phyloP scores from a whole-genome alignment of 2,329 filamentous ascomycete species.

The Orbilia brochopaga region DNA sequence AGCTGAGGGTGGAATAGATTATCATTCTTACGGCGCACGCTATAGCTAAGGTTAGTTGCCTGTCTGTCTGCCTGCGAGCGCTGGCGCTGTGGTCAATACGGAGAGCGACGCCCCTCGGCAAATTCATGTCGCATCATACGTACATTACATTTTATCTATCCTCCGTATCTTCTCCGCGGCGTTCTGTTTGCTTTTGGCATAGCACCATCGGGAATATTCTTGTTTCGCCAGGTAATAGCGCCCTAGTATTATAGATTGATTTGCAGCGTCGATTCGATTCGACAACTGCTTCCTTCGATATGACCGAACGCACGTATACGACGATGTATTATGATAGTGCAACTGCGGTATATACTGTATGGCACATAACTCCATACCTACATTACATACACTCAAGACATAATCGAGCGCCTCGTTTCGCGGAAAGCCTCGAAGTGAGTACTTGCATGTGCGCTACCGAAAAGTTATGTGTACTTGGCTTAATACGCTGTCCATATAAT shows the following conservation, averaged over 20 bases:
- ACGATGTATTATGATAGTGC: background rate
- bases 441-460: background rate
- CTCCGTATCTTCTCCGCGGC: too few species aligned
- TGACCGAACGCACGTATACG: too few species aligned
- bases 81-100: conserved; percentile 6
- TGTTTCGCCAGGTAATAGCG: conserved; percentile 17
- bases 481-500: background rate
- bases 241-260: conserved; percentile 7
- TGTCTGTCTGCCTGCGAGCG: conserved; percentile 11
- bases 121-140: conserved; percentile 6
- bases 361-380: background rate
- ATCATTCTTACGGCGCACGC: background rate
- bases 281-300: conserved; percentile 7
- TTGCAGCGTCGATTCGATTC: background rate
- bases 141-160: conserved; percentile 5
- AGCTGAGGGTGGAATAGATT: background rate
- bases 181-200: conserved; percentile 21
- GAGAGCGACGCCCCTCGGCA: too few species aligned
- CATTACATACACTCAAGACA: background rate
- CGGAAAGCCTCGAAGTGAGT: conserved; percentile 14
- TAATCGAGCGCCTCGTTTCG: conserved; percentile 42
- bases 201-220: conserved; percentile 29
- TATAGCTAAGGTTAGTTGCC: background rate
- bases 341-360: background rate
- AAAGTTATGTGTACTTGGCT: conserved; percentile 2